Evolutionary conservation across 129 eudicot genomes (phyloP), one percentile per base, ranked within the genome.

Genomic region (Helianthus tuberosus): DNA sequence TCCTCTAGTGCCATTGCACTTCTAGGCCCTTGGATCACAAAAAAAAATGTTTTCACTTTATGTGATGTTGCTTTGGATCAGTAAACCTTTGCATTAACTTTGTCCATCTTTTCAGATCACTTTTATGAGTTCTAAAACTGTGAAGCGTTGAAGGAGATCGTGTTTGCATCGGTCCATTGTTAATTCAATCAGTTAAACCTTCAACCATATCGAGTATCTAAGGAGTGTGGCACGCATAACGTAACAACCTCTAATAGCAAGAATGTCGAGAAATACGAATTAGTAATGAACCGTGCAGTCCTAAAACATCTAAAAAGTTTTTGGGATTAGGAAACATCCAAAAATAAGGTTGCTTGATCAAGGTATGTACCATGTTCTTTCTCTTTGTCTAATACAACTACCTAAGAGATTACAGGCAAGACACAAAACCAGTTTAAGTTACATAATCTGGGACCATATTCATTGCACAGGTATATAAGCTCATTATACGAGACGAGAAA

Each of bases 381-480:
- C 11, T 59, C 39, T 58, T 17, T 17, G n/a, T 68, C 52, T 68
- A 48, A 54, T 67, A 36, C 23, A 68, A 59, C 69, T 17, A 69
- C 63, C 14, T 51, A 72, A 17, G 5, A 61, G 46, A 36, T 36
- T 36, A 36, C 29, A 36, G 50, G 29, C 14, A 14, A 64, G 49
- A 64, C 50, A n/a, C 27, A 64, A 1, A 70, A 61, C 64, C 35
- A 14, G 46, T 35, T 3, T 16, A 14, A 6, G 29, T 14, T 65
- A 11, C 65, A 77, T 11, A 77, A 57, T 27, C 38, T 60, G 8
- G 36, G 32, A 75, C 32, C 74, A 51, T 57, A 70, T 51, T 60
- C 68, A 68, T 29, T 51, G 55, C 72, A 68, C 73, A 77, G 29
- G 47, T 64, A 68, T 68, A 61, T 23, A 54, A 59, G 49, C 55